Evolutionary conservation across 768 basidiomycete species (phyloP).

Genomic region (Leccinum aurantiacum): DNA sequence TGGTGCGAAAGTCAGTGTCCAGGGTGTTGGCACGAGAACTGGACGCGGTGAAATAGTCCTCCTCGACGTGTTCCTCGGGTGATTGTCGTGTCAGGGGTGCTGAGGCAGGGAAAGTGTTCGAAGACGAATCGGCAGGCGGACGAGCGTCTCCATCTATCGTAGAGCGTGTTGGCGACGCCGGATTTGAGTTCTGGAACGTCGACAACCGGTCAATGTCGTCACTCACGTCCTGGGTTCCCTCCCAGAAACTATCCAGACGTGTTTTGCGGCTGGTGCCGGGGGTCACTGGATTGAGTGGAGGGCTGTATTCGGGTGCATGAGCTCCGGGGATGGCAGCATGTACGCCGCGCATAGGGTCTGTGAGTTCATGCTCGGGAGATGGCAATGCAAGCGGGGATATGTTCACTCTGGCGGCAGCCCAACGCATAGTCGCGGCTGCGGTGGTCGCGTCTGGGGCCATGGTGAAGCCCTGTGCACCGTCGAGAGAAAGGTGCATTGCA

Average conservation of each 20-base stretch:
- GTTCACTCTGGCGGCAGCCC: slow-evolving; percentile 80
- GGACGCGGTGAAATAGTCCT: slow-evolving; percentile 33
- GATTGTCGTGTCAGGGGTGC: slow-evolving; percentile 24
- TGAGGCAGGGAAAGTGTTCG: slow-evolving; percentile 12
- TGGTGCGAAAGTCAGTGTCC: slow-evolving; percentile 16
- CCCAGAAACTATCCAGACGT: slow-evolving; percentile 71
- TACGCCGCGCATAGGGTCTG: slow-evolving; percentile 83
- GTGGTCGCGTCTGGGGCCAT: slow-evolving; percentile 57
- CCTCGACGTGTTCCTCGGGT: slow-evolving; percentile 26
- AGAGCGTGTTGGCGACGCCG: slow-evolving; percentile 23
- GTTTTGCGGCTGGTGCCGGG: slow-evolving; percentile 54
- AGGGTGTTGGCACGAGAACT: slow-evolving; percentile 25
- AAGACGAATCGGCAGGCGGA: slow-evolving; percentile 8
- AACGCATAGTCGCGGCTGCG: slow-evolving; percentile 78
- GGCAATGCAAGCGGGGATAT: slow-evolving; percentile 87
- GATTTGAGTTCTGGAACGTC: slow-evolving; percentile 25
- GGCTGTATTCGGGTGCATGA: slow-evolving; percentile 41
- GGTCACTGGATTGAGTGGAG: slow-evolving; percentile 39
- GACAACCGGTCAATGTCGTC: slow-evolving; percentile 28
- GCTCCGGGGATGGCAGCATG: slow-evolving; percentile 66
- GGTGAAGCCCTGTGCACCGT: slow-evolving; percentile 29
- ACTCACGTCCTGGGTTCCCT: slow-evolving; percentile 70
- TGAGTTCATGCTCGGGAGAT: slow-evolving; percentile 87
- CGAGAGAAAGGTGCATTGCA: slow-evolving; percentile 28
- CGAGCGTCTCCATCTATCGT: slow-evolving; percentile 7